Evolutionary conservation across 306 rosid species (phyloP), one percentile per base, ranked within the genome.

Genomic region (Vigna hirtella): DNA sequence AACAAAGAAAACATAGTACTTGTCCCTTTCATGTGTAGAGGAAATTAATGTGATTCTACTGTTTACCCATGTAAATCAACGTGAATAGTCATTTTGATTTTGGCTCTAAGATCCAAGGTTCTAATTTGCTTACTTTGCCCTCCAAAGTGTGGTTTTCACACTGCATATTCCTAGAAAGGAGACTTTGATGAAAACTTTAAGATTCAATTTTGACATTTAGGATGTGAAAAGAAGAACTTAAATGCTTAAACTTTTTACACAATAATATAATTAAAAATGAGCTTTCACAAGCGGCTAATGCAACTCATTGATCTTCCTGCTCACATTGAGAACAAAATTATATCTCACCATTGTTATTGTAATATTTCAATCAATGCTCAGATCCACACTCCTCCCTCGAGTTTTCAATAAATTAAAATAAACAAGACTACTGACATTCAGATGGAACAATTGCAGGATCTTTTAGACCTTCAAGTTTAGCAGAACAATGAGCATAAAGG

Each of bases 401-500:
- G 58, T 57, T 69, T 65, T 9, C 63, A 55, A 49, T 50, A 20
- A 64, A 64, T 52, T 56, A 47, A 57, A 18, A 47, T 32, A 17
- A 12, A 57, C 45, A 73, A 5, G 10, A 50, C 52, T 30, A 18
- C 79, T 66, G 65, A 81, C 69, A 78, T 17, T 40, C 48, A 13
- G 72, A 70, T 66, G 72, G 30, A 58, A 67, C 4, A 61, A 40
- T 18, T 72, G 49, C 32, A 78, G 43, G 64, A 57, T 72, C 59
- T 74, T 74, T 67, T 68, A 74, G 66, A 78, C 48, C 48, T 63
- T 73, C 30, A 77, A 49, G 64, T 67, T 86, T 69, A 86, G 81
- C 88, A 79, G 82, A 91, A 89, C 81, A 91, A 79, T 50, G 95
- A 84, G 74, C 97, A 90, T 10, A 89, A 34, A 3, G 97, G 97